Percentiles rank a stretch among this genome's conserved stretches.
Evolutionary conservation across 768 basidiomycete genomes (phyloP).

Genomic region (Phlegmacium glaucopus): DNA sequence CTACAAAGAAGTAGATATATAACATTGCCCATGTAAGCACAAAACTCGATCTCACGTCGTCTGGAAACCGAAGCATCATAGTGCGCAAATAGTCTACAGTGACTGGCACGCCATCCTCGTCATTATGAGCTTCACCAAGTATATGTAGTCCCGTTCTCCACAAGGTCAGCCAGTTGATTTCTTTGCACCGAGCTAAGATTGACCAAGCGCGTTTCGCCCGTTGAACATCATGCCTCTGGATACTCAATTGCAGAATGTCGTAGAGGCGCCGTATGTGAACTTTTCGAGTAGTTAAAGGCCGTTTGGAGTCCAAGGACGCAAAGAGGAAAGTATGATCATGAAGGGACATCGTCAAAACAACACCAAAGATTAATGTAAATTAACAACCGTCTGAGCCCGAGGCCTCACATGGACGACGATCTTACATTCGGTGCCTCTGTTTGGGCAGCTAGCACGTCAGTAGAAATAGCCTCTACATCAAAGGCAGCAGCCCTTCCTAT

Average conservation of each 20-base stretch:
- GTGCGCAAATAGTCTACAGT: conserved; percentile 59
- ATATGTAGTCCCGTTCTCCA: conserved; percentile 69
- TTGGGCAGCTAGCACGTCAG: conserved; percentile 54
- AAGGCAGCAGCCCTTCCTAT: conserved; percentile 18
- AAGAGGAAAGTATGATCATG: conserved; percentile 56
- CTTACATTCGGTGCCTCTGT: conserved; percentile 69
- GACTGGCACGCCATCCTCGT: conserved; percentile 18
- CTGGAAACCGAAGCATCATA: conserved; percentile 68
- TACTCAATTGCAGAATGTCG: conserved; percentile 68
- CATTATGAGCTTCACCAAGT: conserved; percentile 28
- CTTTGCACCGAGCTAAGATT: conserved; percentile 73
- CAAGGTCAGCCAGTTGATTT: conserved; percentile 68
- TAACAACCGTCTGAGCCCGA: neutral
- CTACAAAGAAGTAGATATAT: conserved; percentile 34
- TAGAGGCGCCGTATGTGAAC: conserved; percentile 71
- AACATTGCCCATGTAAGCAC: neutral
- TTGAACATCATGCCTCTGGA: conserved; percentile 61
- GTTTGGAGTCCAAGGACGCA: conserved; percentile 47
- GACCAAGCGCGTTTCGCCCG: conserved; percentile 71
- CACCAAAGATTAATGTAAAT: conserved; percentile 3
- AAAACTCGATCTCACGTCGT: conserved; percentile 48
- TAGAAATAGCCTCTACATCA: conserved; percentile 22
- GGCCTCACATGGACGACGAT: conserved; percentile 61
- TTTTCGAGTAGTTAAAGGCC: conserved; percentile 54
- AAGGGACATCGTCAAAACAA: conserved; percentile 24